These are phyloP conservation scores for Trebouxia sp. DNA, from an alignment of 139 green algal species.

Conservation along the genomic window DNA sequence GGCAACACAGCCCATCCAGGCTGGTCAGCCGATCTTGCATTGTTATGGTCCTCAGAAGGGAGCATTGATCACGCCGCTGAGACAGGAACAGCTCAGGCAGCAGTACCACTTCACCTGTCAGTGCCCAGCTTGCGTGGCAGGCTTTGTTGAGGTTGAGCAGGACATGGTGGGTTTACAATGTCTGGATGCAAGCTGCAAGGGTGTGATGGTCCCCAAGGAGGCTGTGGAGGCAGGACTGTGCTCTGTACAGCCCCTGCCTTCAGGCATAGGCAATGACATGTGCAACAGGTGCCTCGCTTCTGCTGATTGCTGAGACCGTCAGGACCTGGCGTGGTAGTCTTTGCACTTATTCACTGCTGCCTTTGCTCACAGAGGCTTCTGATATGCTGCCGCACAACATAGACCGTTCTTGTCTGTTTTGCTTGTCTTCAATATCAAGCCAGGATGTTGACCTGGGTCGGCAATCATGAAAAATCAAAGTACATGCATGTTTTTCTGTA, in stretches of 20 bases:
- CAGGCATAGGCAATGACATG: neutral
- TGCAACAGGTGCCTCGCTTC: neutral
- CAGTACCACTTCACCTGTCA: constrained; percentile 48
- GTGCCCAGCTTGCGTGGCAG: constrained; percentile 31
- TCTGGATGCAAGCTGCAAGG: neutral
- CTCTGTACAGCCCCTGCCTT: neutral
- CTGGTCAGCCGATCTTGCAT: constrained; percentile 30
- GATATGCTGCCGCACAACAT: neutral
- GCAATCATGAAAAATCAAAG: too few species aligned
- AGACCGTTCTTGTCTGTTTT: neutral
- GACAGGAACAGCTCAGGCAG: constrained; percentile 23
- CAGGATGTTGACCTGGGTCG: too few species aligned
- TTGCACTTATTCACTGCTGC: neutral
- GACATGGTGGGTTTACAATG: neutral
- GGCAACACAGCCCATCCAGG: neutral
- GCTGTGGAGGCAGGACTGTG: neutral
- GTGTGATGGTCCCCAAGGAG: neutral
- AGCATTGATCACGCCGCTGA: constrained; percentile 32
- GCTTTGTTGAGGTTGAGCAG: neutral
- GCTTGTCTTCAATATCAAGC: too few species aligned
- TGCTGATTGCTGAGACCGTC: neutral
- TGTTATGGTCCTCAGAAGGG: constrained; percentile 48
- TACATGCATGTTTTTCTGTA: too few species aligned
- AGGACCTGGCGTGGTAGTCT: neutral
- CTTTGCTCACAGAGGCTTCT: neutral